Evolutionary conservation across 177 flowering plant species (phyloP).

Genomic region (Vitis hybrid): DNA sequence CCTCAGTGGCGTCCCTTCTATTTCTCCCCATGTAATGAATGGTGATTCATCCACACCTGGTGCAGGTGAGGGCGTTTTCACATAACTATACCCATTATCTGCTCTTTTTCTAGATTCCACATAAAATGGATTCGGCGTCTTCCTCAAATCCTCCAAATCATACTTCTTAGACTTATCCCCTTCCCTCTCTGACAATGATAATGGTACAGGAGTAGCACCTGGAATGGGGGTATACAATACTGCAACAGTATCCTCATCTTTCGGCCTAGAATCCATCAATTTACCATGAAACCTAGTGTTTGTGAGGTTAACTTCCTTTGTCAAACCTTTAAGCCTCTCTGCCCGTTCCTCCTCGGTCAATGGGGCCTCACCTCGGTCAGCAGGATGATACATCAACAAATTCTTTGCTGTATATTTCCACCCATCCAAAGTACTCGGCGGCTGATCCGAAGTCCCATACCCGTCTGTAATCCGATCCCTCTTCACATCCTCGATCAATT

Average conservation of each 20-base stretch:
- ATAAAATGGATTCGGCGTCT: slow-evolving; percentile 75
- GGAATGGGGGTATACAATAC: slow-evolving; percentile 57
- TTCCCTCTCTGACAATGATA: slow-evolving; percentile 41
- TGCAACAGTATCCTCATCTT: slow-evolving; percentile 65
- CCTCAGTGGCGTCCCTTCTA: slow-evolving; percentile 94
- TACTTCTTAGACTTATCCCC: slow-evolving; percentile 70
- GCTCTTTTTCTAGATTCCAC: slow-evolving; percentile 72
- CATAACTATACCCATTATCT: slow-evolving; percentile 79
- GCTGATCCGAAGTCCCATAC: slow-evolving; percentile 91
- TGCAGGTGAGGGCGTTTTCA: slow-evolving; percentile 88
- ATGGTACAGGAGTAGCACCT: slow-evolving; percentile 63
- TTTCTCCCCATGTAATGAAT: slow-evolving; percentile 97
- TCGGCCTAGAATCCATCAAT: slow-evolving; percentile 51
- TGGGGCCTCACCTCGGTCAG: slow-evolving; percentile 69
- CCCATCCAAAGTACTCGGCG: slow-evolving; percentile 68
- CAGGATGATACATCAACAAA: slow-evolving; percentile 84
- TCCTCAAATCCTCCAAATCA: slow-evolving; percentile 89
- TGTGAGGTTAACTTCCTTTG: slow-evolving; percentile 60
- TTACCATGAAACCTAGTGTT: slow-evolving; percentile 84
- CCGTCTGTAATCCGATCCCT: slow-evolving; percentile 82
- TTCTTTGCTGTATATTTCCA: slow-evolving; percentile 90
- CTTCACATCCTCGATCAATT: slow-evolving; percentile 47
- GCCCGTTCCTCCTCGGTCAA: slow-evolving; percentile 75
- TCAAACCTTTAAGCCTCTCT: slow-evolving; percentile 63
- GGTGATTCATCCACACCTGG: slow-evolving; percentile 94